Conservation (phyloP, 106 monocot genomes). For the Acanthochlamys bracteata region DNA sequence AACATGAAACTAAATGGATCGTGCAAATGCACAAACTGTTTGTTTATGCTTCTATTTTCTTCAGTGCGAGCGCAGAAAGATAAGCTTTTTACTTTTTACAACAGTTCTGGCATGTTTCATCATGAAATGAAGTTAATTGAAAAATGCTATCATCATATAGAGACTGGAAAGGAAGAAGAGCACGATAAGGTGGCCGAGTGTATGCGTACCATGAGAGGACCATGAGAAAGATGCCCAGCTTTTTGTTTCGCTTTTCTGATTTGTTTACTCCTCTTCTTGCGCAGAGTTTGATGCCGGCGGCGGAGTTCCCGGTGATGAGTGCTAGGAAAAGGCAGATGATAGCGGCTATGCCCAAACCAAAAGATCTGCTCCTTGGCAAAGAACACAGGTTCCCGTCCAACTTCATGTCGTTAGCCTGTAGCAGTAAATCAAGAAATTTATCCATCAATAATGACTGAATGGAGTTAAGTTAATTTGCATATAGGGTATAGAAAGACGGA, state of each 20-base stretch:
- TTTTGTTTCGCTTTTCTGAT: constrained; percentile 1
- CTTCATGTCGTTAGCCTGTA: constrained; percentile 42
- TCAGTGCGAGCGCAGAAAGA: background rate
- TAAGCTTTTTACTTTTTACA: background rate
- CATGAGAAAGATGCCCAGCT: constrained; percentile 23
- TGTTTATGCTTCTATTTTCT: background rate
- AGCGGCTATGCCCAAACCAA: constrained; percentile 60
- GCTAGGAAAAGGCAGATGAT: constrained; percentile 49
- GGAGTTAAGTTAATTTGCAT: background rate
- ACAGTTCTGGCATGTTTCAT: background rate
- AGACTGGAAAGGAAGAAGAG: too few species aligned
- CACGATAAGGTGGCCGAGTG: too few species aligned
- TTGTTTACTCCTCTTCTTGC: background rate
- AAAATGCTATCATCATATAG: too few species aligned
- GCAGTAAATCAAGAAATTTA: background rate
- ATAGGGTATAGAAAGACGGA: background rate
- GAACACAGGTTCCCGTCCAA: constrained; percentile 75
- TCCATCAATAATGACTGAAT: background rate
- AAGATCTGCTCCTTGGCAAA: constrained; percentile 50
- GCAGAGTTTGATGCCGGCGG: constrained; percentile 17
- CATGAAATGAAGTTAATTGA: background rate
- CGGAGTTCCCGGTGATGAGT: constrained; percentile 49
- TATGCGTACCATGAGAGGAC: constrained; percentile 50
- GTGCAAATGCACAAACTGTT: too few species aligned
- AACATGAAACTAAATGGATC: background rate